These are phyloP conservation scores for Leptographium wingfieldii DNA, from an alignment of 2,329 filamentous ascomycete species.

Conservation along the genomic window DNA sequence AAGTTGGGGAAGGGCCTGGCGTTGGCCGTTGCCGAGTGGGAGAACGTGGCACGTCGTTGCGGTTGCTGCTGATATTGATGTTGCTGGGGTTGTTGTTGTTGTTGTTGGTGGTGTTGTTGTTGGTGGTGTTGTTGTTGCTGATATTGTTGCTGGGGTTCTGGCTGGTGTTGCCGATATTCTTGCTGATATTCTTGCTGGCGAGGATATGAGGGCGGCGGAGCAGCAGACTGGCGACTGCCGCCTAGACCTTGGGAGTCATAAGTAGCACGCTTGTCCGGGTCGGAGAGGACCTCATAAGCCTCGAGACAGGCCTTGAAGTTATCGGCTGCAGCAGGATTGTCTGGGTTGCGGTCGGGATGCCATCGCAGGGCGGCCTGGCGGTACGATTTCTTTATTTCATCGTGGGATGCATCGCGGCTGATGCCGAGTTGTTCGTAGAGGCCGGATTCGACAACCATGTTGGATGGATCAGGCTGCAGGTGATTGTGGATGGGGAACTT, in stretches of 20 bases:
- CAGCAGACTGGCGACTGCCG: conserved; percentile 70
- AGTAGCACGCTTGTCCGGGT: conserved; percentile 87
- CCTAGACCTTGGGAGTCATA: conserved; percentile 94
- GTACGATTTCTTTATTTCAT: conserved; percentile 96
- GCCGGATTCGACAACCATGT: conserved; percentile 21
- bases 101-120: too few relatives aligned
- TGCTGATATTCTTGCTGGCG: background rate
- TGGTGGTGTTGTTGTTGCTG: too few relatives aligned
- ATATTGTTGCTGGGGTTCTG: background rate
- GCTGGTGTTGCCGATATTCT: too few relatives aligned
- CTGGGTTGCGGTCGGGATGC: conserved; percentile 96
- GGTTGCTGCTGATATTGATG: background rate
- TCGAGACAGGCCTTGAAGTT: conserved; percentile 98
- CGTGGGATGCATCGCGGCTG: conserved; percentile 66
- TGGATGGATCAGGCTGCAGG: background rate
- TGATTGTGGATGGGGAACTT: background rate
- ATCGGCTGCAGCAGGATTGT: conserved; percentile 71
- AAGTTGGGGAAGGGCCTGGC: background rate
- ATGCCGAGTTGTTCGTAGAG: conserved; percentile 79
- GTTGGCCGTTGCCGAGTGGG: background rate
- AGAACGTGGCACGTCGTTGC: background rate
- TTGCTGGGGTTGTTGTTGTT: background rate
- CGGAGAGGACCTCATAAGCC: conserved; percentile 94
- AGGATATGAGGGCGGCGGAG: conserved; percentile 11
- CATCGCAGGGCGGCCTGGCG: conserved; percentile 72